phyloP scores from a whole-genome alignment of 768 basidiomycete genomes.

The Trametes maxima region DNA sequence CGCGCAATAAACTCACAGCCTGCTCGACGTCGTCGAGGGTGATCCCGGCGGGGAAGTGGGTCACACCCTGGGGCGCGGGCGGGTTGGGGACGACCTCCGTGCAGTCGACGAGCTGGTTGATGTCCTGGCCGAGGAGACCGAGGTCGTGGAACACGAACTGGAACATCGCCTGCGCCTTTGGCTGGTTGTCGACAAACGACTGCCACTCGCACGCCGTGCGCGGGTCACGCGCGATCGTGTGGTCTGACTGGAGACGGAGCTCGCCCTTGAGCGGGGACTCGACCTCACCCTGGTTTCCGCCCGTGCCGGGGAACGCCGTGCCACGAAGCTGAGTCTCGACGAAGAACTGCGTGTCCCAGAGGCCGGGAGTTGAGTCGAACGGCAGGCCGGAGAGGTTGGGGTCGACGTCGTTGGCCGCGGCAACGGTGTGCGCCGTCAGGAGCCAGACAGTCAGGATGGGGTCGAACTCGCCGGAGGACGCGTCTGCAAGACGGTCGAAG shows the following conservation, averaged over 20 bases:
- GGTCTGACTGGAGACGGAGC: constrained; percentile 38
- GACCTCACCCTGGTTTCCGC: constrained; percentile 32
- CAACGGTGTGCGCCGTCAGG: constrained; percentile 25
- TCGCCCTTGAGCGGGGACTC: constrained; percentile 34
- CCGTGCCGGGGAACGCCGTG: constrained; percentile 30
- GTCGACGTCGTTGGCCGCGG: constrained; percentile 30
- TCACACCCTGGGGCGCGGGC: constrained; percentile 5
- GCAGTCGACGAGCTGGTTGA: constrained; percentile 14
- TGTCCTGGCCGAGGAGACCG: constrained; percentile 13
- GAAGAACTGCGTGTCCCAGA: constrained; percentile 34
- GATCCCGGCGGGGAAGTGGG: constrained; percentile 16
- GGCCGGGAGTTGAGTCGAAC: constrained; percentile 31
- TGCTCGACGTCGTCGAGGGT: constrained; percentile 23
- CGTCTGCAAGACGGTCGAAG: constrained; percentile 17
- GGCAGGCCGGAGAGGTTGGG: constrained; percentile 26
- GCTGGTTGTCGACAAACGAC: constrained; percentile 21
- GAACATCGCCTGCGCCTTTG: constrained; percentile 13
- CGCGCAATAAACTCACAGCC: constrained; percentile 15
- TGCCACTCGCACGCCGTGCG: constrained; percentile 28
- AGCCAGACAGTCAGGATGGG: constrained; percentile 24
- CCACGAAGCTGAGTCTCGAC: constrained; percentile 32
- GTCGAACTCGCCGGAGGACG: constrained; percentile 24
- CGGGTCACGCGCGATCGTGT: constrained; percentile 33
- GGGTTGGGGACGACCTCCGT: constrained; percentile 15
- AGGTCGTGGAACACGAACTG: constrained; percentile 11